Base-by-base conservation (phyloP, 331 rosid genomes). In the Phaseolus coccineus region DNA sequence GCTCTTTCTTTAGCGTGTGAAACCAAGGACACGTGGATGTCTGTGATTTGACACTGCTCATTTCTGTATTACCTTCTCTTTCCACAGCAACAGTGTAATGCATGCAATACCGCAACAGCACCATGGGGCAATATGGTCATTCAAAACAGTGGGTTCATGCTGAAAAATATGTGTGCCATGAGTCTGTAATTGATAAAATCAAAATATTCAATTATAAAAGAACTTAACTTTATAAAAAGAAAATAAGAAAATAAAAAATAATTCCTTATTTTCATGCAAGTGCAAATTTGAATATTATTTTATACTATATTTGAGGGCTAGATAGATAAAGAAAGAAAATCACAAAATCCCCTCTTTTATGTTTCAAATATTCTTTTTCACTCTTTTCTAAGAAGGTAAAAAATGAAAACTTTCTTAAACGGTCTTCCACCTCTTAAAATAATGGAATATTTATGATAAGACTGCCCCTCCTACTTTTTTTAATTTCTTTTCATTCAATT, bases 311-410 rank as follows among this genome's bases (percentile, higher is more conserved):
- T 53, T 42, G 14, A 53, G 31, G 1, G 2, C 10, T 8, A 12
- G n/a, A 4, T 1, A 14, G 11, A 69, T 25, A 61, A 77, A 73
- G 85, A 82, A 82, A 82, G 63, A 62, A 42, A 81, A 82, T 82
- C 81, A 8, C 44, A 50, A 50, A 68, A 68, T 75, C 5, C 5
- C 12, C 9, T 52, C 6, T 8, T 37, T 2, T 0, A 56, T 55
- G 57, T 56, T 53, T 40, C 31, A 12, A 37, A 16, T 51, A 28
- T 39, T 80, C 22, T 1, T 9, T 80, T 8, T 0, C 2, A 3
- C 37, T 33, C 25, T 65, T 33, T 58, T 57, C 22, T 12, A 5
- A 46, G 2, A 81, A 31, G 66, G 77, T 47, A 75, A 67, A 27
- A 74, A 80, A 37, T 6, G 6, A 68, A 24, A 5, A 12, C 24